Base-by-base conservation (phyloP, 2,329 filamentous ascomycete species). In the Aspergillus versicolor region DNA sequence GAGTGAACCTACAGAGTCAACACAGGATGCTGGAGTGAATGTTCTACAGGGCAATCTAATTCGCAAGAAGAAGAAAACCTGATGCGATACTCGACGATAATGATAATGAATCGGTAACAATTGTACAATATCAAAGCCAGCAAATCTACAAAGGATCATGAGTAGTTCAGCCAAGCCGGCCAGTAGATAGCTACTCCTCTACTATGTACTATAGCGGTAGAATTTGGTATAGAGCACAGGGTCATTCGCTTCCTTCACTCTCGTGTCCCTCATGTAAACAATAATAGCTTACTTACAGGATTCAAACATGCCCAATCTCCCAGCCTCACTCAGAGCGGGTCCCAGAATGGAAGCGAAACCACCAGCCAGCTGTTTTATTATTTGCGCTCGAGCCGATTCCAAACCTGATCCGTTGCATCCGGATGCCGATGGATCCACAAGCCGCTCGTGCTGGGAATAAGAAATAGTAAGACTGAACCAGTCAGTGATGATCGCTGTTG, bases 61-160 rank as follows among this genome's bases (percentile, higher is more conserved):
- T 38, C 63, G 73, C 46, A 77, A 77, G 60, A 77, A 75, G 59
- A 76, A 76, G 59, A 77, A 76, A 64, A 67, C 65, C 30, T 74
- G 40, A 57, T 9, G 30, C 11, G 8, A 7, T 22, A 37, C 8
- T 11, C 19, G 17, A 43, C 42, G 37, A 55, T 45, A 17, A 54
- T 50, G 46, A 55, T 55, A 17, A 55, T 15, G 53, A 55, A 45
- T 38, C 34, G 34, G 34, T 12, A 48, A 6, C 21, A 17, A 19
- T 42, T 55, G 38, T 50, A 50, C 19, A 50, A 45, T 55, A 46
- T 34, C 49, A 32, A 30, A 27, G 5, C 17, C 13, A 37, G n/a
- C 12, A 34, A 34, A n/a, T 47, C 45, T 47, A 47, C 30, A 47
- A n/a, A 15, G 7, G 7, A 47, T 17, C 8, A 45, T 7, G 12